A percentile compares a stretch with the other conserved stretches of the same genome.
These are phyloP conservation scores for Monosporozyma aerobia DNA, from an alignment of 805 yeast species.

Conservation along the genomic window DNA sequence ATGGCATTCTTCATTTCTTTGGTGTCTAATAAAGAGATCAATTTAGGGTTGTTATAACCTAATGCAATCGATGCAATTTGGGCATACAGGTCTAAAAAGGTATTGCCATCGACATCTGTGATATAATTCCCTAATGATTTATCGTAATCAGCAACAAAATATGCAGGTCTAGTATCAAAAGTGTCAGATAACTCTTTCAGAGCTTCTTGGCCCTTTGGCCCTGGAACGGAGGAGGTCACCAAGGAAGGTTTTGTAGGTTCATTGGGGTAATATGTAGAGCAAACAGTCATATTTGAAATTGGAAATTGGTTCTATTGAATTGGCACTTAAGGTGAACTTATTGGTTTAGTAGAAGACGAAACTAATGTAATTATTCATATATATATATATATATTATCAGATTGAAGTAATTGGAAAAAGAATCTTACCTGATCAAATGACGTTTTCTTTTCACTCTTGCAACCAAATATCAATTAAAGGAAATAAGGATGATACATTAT, in stretches of 20 bases:
- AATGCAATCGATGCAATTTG: constrained; percentile 64
- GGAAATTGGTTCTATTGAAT: not conserved
- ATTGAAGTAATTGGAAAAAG: too few species aligned
- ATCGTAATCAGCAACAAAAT: constrained; percentile 55
- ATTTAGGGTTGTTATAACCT: constrained; percentile 62
- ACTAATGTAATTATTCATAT: not conserved
- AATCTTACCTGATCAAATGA: too few species aligned
- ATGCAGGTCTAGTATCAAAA: constrained; percentile 54
- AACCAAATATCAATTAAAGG: too few species aligned
- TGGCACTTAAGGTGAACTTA: not conserved
- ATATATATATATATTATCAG: too few species aligned
- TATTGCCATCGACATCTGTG: constrained; percentile 57
- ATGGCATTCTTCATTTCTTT: constrained; percentile 55
- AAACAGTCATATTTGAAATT: constrained; percentile 24
- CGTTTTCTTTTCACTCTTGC: too few species aligned
- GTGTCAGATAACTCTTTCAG: constrained; percentile 45
- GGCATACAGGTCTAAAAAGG: constrained; percentile 55
- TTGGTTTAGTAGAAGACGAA: not conserved
- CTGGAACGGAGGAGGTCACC: constrained; percentile 57
- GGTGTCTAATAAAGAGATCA: constrained; percentile 48
- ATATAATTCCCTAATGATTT: constrained; percentile 59
- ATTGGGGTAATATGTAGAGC: constrained; percentile 57
- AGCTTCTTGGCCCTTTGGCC: constrained; percentile 54
- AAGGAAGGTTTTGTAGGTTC: constrained; percentile 72
- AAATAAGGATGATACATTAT: too few species aligned